Conservation (phyloP, 306 rosid genomes). For the Acacia confusa region DNA sequence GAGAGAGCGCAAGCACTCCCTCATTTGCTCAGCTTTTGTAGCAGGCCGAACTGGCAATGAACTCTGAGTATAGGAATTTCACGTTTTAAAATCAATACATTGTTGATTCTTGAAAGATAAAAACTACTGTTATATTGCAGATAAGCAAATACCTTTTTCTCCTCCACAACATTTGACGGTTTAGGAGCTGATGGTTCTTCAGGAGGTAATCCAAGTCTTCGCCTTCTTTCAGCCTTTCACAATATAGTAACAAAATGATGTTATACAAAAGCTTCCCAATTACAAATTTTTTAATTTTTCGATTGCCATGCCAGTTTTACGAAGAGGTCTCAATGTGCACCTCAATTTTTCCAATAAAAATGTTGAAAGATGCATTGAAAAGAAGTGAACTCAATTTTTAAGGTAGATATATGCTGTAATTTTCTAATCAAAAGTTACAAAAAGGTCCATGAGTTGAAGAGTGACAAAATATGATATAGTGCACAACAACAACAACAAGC, state of each 20-base stretch:
- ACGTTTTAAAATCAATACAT: constrained; percentile 30
- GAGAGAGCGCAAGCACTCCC: constrained; percentile 90
- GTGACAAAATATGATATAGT: not conserved
- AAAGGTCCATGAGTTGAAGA: not conserved
- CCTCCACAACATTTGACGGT: constrained; percentile 79
- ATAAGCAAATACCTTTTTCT: constrained; percentile 66
- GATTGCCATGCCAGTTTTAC: not conserved
- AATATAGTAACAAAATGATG: constrained; percentile 19
- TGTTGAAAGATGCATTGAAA: not conserved
- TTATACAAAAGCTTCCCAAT: not conserved
- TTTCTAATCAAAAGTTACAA: not conserved
- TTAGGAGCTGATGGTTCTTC: constrained; percentile 74
- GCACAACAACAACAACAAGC: not conserved
- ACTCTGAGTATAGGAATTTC: constrained; percentile 46
- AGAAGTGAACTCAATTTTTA: not conserved
- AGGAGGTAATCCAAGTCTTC: constrained; percentile 82
- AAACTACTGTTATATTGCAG: not conserved
- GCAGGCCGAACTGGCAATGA: constrained; percentile 81
- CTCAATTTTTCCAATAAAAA: constrained; percentile 4
- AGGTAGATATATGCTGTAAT: not conserved
- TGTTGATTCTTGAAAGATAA: not conserved
- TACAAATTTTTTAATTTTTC: not conserved
- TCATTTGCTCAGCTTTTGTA: constrained; percentile 88
- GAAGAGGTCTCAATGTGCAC: not conserved
- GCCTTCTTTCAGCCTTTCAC: constrained; percentile 90